phyloP scores from a whole-genome alignment of 1,139 yeast species.

The Suhomyces coccinellae region DNA sequence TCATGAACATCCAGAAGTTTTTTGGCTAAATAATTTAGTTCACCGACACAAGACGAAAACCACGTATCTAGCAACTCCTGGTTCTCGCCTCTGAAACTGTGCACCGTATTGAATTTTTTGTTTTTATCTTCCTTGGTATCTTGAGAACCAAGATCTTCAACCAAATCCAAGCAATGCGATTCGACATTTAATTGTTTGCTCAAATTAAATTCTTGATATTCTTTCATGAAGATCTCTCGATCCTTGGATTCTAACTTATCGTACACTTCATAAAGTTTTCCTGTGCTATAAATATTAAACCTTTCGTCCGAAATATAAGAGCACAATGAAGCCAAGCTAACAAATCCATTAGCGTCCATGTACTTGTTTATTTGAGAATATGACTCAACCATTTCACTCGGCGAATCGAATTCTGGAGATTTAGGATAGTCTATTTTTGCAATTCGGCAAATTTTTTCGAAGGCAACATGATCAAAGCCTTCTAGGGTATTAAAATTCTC shows the following conservation, averaged over 20 bases:
- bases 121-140: constrained; percentile 8
- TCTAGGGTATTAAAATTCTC: not conserved
- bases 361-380: constrained; percentile 9
- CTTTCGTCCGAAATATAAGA: constrained; percentile 21
- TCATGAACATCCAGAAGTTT: not conserved
- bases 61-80: constrained; percentile 16
- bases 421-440: not conserved
- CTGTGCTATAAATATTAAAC: constrained; percentile 12
- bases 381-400: not conserved
- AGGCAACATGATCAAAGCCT: not conserved
- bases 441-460: constrained; percentile 5
- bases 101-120: constrained; percentile 8
- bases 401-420: not conserved
- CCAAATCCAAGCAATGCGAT: constrained; percentile 21
- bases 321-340: constrained; percentile 24
- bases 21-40: constrained; percentile 8
- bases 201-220: constrained; percentile 27
- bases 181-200: constrained; percentile 31
- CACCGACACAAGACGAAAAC: constrained; percentile 13
- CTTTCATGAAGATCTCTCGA: constrained; percentile 19
- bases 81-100: constrained; percentile 11
- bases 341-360: constrained; percentile 20
- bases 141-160: constrained; percentile 14
- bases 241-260: constrained; percentile 16
- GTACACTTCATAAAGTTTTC: constrained; percentile 21